Evolutionary conservation across 352 stramenopile species (phyloP).

Genomic region (Globisporangium nagaii): DNA sequence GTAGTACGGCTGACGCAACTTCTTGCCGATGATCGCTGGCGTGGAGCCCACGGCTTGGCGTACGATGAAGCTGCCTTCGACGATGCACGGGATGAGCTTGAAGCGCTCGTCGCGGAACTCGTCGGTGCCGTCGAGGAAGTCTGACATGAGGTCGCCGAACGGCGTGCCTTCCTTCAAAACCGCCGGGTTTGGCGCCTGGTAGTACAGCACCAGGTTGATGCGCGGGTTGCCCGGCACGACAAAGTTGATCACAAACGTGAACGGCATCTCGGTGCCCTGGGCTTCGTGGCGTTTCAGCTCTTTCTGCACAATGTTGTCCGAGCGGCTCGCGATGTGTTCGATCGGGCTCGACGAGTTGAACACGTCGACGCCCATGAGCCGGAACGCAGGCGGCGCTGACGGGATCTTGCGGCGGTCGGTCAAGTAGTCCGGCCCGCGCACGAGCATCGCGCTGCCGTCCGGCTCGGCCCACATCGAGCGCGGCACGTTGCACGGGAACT

Average conservation of each 20-base stretch:
- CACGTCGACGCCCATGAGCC: slow-evolving; percentile 61
- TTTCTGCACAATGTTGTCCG: slow-evolving; percentile 58
- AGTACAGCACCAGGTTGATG: slow-evolving; percentile 68
- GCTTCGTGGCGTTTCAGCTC: slow-evolving; percentile 53
- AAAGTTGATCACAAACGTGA: slow-evolving; percentile 80
- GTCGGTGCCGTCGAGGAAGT: slow-evolving; percentile 70
- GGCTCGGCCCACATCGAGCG: slow-evolving; percentile 68
- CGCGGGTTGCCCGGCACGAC: slow-evolving; percentile 56
- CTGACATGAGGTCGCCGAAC: slow-evolving; percentile 63
- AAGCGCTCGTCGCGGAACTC: slow-evolving; percentile 80
- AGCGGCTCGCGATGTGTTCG: slow-evolving; percentile 55
- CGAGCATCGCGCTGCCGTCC: slow-evolving; percentile 58
- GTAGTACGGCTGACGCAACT: slow-evolving; percentile 61
- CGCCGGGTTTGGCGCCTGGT: slow-evolving; percentile 48
- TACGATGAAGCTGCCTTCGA: slow-evolving; percentile 78
- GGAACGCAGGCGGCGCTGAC: slow-evolving; percentile 57
- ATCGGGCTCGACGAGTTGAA: slow-evolving; percentile 46
- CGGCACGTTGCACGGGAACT: slow-evolving; percentile 51
- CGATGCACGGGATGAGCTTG: slow-evolving; percentile 78
- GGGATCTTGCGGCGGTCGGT: slow-evolving; percentile 66
- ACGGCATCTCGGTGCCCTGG: slow-evolving; percentile 60
- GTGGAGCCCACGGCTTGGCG: slow-evolving; percentile 70
- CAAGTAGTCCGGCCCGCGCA: slow-evolving; percentile 66
- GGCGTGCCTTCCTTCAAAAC: slow-evolving; percentile 50
- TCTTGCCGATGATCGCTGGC: slow-evolving; percentile 70